phyloP scores from a whole-genome alignment of 148 eudicot species.

The Selenicereus undatus region DNA sequence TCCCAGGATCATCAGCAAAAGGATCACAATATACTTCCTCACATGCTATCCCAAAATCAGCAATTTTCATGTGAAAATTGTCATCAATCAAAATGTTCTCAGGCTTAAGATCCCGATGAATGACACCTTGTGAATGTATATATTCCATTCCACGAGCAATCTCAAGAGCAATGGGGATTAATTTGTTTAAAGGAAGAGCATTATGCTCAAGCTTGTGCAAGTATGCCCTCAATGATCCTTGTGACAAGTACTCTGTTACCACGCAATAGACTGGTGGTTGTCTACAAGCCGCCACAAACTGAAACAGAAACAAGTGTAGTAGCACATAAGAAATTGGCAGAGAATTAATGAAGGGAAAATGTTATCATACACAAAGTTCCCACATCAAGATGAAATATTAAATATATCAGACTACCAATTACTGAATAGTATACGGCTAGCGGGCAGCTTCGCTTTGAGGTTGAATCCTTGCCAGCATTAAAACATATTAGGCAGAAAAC shows the following conservation, averaged over 20 bases:
- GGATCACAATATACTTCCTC: conserved; percentile 73
- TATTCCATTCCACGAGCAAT: conserved; percentile 94
- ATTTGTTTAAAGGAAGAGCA: conserved; percentile 50
- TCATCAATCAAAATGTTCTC: conserved; percentile 72
- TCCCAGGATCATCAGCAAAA: conserved; percentile 84
- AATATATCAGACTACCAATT: neutral
- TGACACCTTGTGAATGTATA: conserved; percentile 85
- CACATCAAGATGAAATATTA: neutral
- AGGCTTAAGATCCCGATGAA: conserved; percentile 91
- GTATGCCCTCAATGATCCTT: conserved; percentile 82
- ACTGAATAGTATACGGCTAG: neutral
- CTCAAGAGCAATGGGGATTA: conserved; percentile 58
- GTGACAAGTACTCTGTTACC: conserved; percentile 71
- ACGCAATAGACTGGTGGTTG: conserved; percentile 74
- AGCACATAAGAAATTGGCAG: neutral
- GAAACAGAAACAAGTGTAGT: conserved; percentile 16
- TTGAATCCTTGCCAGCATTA: neutral
- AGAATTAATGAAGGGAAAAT: neutral
- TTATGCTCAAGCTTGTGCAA: conserved; percentile 72
- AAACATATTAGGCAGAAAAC: neutral
- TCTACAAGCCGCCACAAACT: conserved; percentile 88
- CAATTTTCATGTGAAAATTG: conserved; percentile 68
- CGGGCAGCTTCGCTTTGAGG: neutral
- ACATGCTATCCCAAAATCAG: conserved; percentile 95
- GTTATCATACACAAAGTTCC: neutral